Evolutionary conservation across 139 green algal genomes (phyloP).

Genomic region (Chlorella sp.): DNA sequence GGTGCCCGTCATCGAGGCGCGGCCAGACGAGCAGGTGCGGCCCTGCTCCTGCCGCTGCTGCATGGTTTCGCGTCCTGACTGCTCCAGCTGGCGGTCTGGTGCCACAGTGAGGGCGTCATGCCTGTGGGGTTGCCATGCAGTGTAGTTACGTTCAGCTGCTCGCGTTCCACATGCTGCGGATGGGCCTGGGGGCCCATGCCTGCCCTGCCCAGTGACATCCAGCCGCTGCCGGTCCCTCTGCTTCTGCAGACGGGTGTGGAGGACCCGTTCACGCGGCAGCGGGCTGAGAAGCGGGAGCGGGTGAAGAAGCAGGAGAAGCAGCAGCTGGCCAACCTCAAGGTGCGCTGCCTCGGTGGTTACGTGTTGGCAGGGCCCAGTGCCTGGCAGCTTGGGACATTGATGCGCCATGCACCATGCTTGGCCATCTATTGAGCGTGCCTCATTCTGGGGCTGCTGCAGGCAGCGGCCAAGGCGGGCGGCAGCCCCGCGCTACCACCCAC

Average conservation of each 20-base stretch:
- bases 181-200: neutral
- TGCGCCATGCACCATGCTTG: too few species aligned
- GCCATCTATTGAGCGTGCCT: too few species aligned
- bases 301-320: conserved; percentile 73
- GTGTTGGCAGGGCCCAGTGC: too few species aligned
- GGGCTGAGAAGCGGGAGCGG: conserved; percentile 78
- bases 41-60: neutral
- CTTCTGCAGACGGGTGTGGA: conserved; percentile 71
- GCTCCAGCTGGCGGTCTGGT: too few species aligned
- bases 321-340: conserved; percentile 85
- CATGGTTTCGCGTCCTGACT: neutral
- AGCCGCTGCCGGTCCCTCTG: too few species aligned
- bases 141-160: too few species aligned
- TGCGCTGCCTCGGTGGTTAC: too few species aligned
- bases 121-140: too few species aligned
- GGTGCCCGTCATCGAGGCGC: conserved; percentile 91
- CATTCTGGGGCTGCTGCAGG: too few species aligned
- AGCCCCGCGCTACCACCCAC: conserved; percentile 69
- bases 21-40: conserved; percentile 59
- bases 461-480: conserved; percentile 54
- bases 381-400: too few species aligned
- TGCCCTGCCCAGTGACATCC: neutral
- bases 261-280: conserved; percentile 88
- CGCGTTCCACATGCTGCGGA: too few species aligned
- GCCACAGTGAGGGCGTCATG: too few species aligned